A percentile compares a stretch with the other conserved stretches of the same genome.
phyloP scores from a whole-genome alignment of 805 yeast species.

The Lachancea mirantina region DNA sequence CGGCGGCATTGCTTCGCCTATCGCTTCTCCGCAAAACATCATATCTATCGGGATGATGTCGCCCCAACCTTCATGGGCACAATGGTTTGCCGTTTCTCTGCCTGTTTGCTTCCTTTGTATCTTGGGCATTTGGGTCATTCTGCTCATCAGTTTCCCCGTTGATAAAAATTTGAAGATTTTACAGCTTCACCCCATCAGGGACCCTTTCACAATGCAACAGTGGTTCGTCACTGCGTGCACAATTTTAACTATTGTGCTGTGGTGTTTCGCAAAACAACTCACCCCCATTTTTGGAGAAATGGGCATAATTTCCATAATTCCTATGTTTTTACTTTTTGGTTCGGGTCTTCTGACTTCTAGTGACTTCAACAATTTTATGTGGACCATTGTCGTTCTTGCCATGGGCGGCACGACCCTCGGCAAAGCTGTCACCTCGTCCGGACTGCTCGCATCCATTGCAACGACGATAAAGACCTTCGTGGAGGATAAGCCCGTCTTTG shows the following conservation, averaged over 20 bases:
- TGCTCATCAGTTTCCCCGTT: slow-evolving; percentile 57
- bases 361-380: slow-evolving; percentile 90
- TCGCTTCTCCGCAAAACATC: slow-evolving; percentile 94
- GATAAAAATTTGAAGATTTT: slow-evolving; percentile 43
- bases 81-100: slow-evolving; percentile 84
- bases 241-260: slow-evolving; percentile 63
- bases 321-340: slow-evolving; percentile 87
- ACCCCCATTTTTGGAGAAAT: slow-evolving; percentile 80
- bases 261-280: slow-evolving; percentile 83
- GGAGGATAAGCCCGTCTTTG: slow-evolving; percentile 60
- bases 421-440: slow-evolving; percentile 89
- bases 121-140: slow-evolving; percentile 62
- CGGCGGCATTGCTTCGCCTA: slow-evolving; percentile 97
- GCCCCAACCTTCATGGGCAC: slow-evolving; percentile 80
- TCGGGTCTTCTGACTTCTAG: slow-evolving; percentile 80
- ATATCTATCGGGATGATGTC: slow-evolving; percentile 83
- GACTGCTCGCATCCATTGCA: slow-evolving; percentile 76
- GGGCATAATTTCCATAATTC: slow-evolving; percentile 92
- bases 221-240: slow-evolving; percentile 68
- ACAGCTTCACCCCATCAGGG: slow-evolving; percentile 46
- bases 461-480: slow-evolving; percentile 55
- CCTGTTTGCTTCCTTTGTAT: slow-evolving; percentile 69
- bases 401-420: slow-evolving; percentile 98
- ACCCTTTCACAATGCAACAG: slow-evolving; percentile 64
- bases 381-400: slow-evolving; percentile 93